Percentiles rank a stretch among this genome's conserved stretches.
These are phyloP conservation scores for Solanum neorickii DNA, from an alignment of 257 asterid species.

Conservation along the genomic window DNA sequence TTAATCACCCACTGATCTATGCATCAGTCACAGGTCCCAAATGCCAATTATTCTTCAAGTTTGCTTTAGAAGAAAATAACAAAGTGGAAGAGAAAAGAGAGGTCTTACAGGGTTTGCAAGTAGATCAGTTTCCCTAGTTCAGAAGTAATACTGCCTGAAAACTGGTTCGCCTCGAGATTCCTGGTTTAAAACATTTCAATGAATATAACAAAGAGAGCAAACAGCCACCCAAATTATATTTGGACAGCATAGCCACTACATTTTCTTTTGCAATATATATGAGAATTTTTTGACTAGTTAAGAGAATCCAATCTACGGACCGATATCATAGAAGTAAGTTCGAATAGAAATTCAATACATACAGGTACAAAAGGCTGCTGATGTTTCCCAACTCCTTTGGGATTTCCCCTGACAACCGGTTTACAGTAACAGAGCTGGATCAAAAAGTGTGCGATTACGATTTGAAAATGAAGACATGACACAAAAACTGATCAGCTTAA, in stretches of 20 bases:
- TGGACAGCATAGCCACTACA: background rate
- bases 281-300: background rate
- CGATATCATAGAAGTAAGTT: background rate
- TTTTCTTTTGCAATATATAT: background rate
- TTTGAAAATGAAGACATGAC: background rate
- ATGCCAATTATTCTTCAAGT: background rate
- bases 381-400: slow-evolving; percentile 64
- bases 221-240: background rate
- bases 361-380: slow-evolving; percentile 75
- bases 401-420: slow-evolving; percentile 77
- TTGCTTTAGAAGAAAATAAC: background rate
- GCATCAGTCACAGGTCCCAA: slow-evolving; percentile 2
- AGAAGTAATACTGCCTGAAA: slow-evolving; percentile 64
- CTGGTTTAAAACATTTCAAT: slow-evolving; percentile 23
- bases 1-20: background rate
- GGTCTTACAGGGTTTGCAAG: slow-evolving; percentile 58
- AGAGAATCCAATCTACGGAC: background rate
- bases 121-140: slow-evolving; percentile 49
- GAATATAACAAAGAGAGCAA: background rate
- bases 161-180: slow-evolving; percentile 70
- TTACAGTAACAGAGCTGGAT: slow-evolving; percentile 80
- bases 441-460: slow-evolving; percentile 1
- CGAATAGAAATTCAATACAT: slow-evolving; percentile 17
- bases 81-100: background rate
- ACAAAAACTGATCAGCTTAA: background rate